Percentiles rank a stretch among this genome's conserved stretches.
phyloP scores from a whole-genome alignment of 73 alveolate genomes.

The Paraurostyla sp. region DNA sequence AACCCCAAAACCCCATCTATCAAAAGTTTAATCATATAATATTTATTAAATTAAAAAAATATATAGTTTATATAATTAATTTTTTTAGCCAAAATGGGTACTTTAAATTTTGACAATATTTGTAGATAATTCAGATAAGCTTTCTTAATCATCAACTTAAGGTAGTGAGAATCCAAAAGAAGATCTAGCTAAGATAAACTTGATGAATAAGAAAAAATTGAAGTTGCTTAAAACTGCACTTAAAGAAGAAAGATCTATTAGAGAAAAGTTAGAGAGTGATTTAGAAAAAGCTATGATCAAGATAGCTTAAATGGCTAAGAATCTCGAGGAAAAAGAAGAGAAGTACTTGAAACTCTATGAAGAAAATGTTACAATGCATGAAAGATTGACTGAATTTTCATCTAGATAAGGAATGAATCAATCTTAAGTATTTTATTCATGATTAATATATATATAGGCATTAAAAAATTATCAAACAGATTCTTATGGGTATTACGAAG shows the following conservation, averaged over 20 bases:
- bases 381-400: constrained; percentile 11
- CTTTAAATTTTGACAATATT: too few relatives aligned
- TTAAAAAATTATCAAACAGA: too few relatives aligned
- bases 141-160: background rate
- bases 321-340: constrained; percentile 11
- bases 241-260: constrained; percentile 4
- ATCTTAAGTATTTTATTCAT: background rate
- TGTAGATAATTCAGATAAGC: background rate
- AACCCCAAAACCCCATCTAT: too few relatives aligned
- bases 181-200: background rate
- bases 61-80: too few relatives aligned
- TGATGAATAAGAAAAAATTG: background rate
- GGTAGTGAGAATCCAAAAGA: background rate
- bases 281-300: constrained; percentile 7
- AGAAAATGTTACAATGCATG: constrained; percentile 16
- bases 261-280: background rate
- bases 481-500: background rate
- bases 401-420: background rate
- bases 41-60: too few relatives aligned
- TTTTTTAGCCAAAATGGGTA: too few relatives aligned
- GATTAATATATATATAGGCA: background rate
- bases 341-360: background rate
- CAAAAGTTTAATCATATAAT: too few relatives aligned
- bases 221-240: constrained; percentile 11
- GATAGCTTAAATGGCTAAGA: background rate